These are phyloP conservation scores for Neltuma alba DNA, from an alignment of 306 rosid species.

Conservation along the genomic window DNA sequence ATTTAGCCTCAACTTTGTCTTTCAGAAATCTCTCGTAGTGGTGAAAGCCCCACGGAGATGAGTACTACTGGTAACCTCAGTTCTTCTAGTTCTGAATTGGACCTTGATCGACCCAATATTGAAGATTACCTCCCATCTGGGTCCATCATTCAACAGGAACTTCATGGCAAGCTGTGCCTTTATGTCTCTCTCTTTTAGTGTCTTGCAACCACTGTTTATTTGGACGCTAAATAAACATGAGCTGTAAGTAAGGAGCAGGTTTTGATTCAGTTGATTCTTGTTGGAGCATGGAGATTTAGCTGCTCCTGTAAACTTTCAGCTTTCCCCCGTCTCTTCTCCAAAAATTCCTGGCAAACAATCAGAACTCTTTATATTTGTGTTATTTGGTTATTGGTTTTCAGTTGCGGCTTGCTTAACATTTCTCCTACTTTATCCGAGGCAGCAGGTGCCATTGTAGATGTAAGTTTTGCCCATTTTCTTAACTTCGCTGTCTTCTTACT, in stretches of 20 bases:
- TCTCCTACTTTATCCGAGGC: slow-evolving; percentile 81
- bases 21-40: slow-evolving; percentile 3
- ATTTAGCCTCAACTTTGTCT: not conserved
- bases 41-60: slow-evolving; percentile 35
- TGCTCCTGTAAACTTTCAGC: not conserved
- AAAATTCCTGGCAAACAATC: not conserved
- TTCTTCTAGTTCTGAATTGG: slow-evolving; percentile 72
- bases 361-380: not conserved
- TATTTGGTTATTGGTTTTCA: slow-evolving; percentile 33
- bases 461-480: slow-evolving; percentile 35
- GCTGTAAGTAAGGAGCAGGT: not conserved
- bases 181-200: slow-evolving; percentile 29
- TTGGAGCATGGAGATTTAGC: not conserved
- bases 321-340: not conserved
- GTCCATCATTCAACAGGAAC: slow-evolving; percentile 69
- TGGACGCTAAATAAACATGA: not conserved
- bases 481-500: not conserved
- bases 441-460: slow-evolving; percentile 90
- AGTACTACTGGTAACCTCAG: slow-evolving; percentile 36
- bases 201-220: not conserved
- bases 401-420: slow-evolving; percentile 84
- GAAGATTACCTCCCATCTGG: slow-evolving; percentile 90
- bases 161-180: slow-evolving; percentile 71
- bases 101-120: slow-evolving; percentile 82
- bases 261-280: not conserved